Evolutionary conservation across 202 grass and related monocot genomes (phyloP).

Genomic region (Zizania palustris): DNA sequence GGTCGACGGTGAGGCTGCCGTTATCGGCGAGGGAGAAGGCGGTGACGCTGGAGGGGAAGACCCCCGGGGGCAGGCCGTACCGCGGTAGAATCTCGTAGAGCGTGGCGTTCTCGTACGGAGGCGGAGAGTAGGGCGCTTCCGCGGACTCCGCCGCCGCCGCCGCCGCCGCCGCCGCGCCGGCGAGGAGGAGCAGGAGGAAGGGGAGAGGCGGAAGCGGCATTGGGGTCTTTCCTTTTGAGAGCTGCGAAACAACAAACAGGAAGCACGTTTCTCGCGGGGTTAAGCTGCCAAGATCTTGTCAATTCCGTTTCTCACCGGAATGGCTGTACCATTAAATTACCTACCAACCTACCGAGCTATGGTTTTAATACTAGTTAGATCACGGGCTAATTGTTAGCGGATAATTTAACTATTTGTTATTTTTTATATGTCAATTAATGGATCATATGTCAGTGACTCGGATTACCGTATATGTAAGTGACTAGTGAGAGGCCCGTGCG

Average conservation of each 20-base stretch:
- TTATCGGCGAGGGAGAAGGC: constrained; percentile 62
- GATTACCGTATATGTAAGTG: too few species aligned
- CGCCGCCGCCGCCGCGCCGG: not conserved
- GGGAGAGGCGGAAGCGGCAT: constrained; percentile 41
- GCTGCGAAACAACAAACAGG: not conserved
- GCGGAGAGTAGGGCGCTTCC: not conserved
- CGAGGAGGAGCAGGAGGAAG: constrained; percentile 42
- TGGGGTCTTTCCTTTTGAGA: constrained; percentile 8
- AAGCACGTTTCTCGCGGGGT: constrained; percentile 10
- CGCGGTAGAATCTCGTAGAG: constrained; percentile 76
- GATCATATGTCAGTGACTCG: too few species aligned
- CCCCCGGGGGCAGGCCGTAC: constrained; percentile 69
- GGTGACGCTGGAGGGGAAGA: constrained; percentile 78
- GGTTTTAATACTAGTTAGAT: too few species aligned
- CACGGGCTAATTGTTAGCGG: too few species aligned
- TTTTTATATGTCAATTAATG: too few species aligned
- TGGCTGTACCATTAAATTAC: too few species aligned
- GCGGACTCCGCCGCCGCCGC: not conserved
- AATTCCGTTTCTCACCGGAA: too few species aligned
- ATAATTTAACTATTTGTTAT: too few species aligned
- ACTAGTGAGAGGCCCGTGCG: too few species aligned
- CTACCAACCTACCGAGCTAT: too few species aligned
- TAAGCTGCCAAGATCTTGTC: not conserved
- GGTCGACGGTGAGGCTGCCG: constrained; percentile 73
- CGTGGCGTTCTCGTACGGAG: constrained; percentile 41